Percentiles rank a stretch among this genome's conserved stretches.
Conservation (phyloP, 2,329 filamentous ascomycete species). For the Penicillium sp. region DNA sequence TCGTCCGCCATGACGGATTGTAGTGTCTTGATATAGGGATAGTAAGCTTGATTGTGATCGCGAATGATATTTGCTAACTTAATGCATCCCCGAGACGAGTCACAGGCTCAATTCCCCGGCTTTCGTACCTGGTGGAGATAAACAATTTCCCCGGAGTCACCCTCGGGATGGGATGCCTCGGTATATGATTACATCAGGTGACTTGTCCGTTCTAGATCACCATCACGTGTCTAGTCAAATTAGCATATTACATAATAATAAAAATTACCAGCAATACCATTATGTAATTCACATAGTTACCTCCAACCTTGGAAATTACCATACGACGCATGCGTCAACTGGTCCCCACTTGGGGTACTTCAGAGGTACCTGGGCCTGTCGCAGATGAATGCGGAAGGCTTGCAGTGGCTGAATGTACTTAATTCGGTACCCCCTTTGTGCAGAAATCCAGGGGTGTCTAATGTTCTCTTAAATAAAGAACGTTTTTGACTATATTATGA, state of each 20-base stretch:
- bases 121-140: neutral
- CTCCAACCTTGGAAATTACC: neutral
- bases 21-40: neutral
- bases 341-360: slow-evolving; percentile 3
- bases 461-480: neutral
- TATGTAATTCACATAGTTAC: neutral
- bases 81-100: neutral
- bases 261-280: neutral
- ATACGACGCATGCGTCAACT: neutral
- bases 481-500: neutral
- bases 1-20: slow-evolving; percentile 33
- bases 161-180: slow-evolving; percentile 2
- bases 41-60: neutral
- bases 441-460: neutral
- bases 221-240: neutral
- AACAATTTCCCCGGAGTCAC: slow-evolving; percentile 1
- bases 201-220: neutral
- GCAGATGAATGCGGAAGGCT: neutral
- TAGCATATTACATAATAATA: neutral
- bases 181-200: neutral
- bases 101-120: neutral
- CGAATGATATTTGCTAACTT: neutral
- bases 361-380: neutral
- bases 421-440: neutral
- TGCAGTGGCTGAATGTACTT: slow-evolving; percentile 1